Base-by-base conservation (phyloP, 352 stramenopile genomes). In the Pythium myriotylum region DNA sequence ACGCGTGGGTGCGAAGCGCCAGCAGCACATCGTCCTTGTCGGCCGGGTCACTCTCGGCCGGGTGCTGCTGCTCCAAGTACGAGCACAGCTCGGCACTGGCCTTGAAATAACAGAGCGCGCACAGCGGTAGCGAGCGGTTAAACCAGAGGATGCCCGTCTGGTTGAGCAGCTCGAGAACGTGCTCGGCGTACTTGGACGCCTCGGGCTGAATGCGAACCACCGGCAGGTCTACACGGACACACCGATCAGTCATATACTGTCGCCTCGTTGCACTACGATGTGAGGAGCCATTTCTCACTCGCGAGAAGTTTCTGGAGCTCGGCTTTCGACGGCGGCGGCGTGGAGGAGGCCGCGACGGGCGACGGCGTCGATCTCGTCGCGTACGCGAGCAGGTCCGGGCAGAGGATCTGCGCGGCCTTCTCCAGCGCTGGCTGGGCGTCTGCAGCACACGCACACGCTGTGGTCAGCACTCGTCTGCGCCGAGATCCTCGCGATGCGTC, bases 101-200 rank as follows among this genome's bases (percentile, higher is more conserved):
- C 24, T 73, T 62, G 20, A 92, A 76, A 55, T 78, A 91, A 60
- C 81, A 86, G 8, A 89, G 62, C 22, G 83, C 81, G 27, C 77
- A 72, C 32, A 73, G 29, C 1, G 70, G 66, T 13, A 70, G 54
- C 33, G 77, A 68, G 1, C 83, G 76, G 29, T 89, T 87, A 26
- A 73, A 86, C 81, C 79, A 92, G 9, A 92, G 57, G 24, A 92
- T 81, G 6, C 83, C 83, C 13, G 85, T 54, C 39, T 92, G 81
- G 40, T 79, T 89, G 35, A 91, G 67, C 43, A 91, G 60, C 41
- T 77, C 69, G 23, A 73, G n/a, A 12, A 61, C 46, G 42, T 68
- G 40, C 16, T 51, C 37, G 7, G 39, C 24, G 29, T 53, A 52
- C 0, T 10, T 24, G 29, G 17, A 26, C 33, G 72, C 67, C 66